These are phyloP conservation scores for Davidsoniella neocaledoniae DNA, from an alignment of 2,329 filamentous ascomycete genomes.

Conservation along the genomic window DNA sequence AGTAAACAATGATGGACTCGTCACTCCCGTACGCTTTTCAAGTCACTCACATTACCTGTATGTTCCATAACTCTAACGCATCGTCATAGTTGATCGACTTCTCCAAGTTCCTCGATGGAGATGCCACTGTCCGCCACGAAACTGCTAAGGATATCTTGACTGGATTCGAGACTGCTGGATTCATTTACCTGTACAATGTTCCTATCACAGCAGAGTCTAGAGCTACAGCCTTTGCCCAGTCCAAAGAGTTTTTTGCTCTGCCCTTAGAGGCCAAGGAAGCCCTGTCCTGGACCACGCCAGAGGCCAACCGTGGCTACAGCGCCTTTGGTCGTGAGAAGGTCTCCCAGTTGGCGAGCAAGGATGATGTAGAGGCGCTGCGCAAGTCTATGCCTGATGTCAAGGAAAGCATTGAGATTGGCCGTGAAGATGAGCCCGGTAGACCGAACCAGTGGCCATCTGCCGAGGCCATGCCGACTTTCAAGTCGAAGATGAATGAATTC, in stretches of 20 bases:
- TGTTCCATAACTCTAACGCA: conserved; percentile 14
- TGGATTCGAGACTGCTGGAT: conserved; percentile 74
- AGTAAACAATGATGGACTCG: conserved; percentile 33
- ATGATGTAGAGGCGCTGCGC: conserved; percentile 41
- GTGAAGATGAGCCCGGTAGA: conserved; percentile 37
- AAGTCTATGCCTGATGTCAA: conserved; percentile 46
- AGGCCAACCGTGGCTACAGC: conserved; percentile 60
- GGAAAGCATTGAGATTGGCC: conserved; percentile 48
- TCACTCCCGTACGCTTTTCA: conserved; percentile 32
- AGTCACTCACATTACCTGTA: conserved; percentile 13
- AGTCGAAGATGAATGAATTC: conserved; percentile 56
- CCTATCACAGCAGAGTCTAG: conserved; percentile 46
- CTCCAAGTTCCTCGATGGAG: conserved; percentile 49
- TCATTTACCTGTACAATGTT: conserved; percentile 76
- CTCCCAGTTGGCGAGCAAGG: conserved; percentile 34
- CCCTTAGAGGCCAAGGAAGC: conserved; percentile 44
- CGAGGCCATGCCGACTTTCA: conserved; percentile 39
- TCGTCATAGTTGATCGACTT: conserved; percentile 57
- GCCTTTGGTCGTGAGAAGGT: conserved; percentile 56
- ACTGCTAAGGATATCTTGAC: conserved; percentile 57
- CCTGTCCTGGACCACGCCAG: conserved; percentile 53
- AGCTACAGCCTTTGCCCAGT: conserved; percentile 45
- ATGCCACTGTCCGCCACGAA: conserved; percentile 38
- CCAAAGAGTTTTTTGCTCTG: conserved; percentile 54
- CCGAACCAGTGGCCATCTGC: conserved; percentile 64